Conservation (phyloP, 179 eudicot species). For the Camellia oleifera region DNA sequence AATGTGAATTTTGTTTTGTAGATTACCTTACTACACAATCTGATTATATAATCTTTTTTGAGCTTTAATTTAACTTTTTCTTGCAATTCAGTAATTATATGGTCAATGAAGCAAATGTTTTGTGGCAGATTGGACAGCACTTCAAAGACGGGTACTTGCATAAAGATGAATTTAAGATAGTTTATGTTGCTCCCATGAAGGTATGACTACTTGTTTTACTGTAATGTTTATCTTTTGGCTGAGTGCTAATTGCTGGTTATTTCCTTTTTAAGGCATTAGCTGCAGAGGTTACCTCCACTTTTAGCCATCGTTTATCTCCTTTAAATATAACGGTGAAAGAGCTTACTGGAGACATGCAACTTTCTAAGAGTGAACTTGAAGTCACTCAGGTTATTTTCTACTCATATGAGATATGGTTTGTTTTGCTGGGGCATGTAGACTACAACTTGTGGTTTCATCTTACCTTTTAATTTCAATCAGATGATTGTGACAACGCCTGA, state of each 20-base stretch:
- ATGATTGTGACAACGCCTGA: constrained; percentile 99
- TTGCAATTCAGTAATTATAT: not conserved
- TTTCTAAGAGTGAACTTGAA: constrained; percentile 85
- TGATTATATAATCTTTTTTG: constrained; percentile 3
- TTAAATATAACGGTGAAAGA: constrained; percentile 85
- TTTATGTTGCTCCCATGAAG: constrained; percentile 99
- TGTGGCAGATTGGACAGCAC: constrained; percentile 81
- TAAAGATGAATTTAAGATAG: constrained; percentile 95
- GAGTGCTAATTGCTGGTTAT: constrained; percentile 23
- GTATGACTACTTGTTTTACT: constrained; percentile 30
- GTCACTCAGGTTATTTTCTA: constrained; percentile 70
- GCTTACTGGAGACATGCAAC: constrained; percentile 99
- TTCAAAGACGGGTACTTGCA: constrained; percentile 95
- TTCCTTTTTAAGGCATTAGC: constrained; percentile 73
- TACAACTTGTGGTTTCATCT: not conserved
- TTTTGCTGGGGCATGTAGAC: constrained; percentile 9
- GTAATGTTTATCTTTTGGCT: not conserved
- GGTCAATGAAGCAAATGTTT: not conserved
- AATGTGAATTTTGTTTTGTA: constrained; percentile 4
- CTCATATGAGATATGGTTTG: not conserved
- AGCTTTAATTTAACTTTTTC: not conserved
- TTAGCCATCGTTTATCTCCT: constrained; percentile 86
- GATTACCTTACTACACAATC: not conserved
- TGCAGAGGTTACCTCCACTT: constrained; percentile 95
- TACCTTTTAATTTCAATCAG: constrained; percentile 36